Evolutionary conservation across 306 rosid genomes (phyloP).

Genomic region (Gleditsia sinensis): DNA sequence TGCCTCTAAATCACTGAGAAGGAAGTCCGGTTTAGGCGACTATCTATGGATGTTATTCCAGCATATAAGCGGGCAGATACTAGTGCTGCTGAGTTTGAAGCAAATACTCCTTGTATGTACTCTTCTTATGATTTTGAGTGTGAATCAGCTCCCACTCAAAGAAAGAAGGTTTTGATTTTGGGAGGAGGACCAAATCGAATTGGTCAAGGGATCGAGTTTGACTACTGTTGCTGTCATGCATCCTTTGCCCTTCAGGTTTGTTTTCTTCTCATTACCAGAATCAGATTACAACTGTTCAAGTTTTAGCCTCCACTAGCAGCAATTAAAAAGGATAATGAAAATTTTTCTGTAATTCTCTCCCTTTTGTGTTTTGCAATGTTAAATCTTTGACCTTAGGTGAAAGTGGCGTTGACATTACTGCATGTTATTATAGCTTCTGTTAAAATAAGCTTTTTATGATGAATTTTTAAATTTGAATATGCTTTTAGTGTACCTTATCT

Average conservation of each 20-base stretch:
- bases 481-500: not conserved
- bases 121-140: conserved; percentile 98
- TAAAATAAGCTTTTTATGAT: conserved; percentile 4
- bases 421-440: not conserved
- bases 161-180: conserved; percentile 85
- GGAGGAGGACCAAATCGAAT: conserved; percentile 99
- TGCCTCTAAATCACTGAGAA: conserved; percentile 76
- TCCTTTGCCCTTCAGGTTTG: conserved; percentile 89
- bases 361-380: not conserved
- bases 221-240: conserved; percentile 92
- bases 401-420: not conserved
- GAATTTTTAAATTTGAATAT: not conserved
- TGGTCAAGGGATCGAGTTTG: conserved; percentile 99
- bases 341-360: conserved; percentile 2
- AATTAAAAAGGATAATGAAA: not conserved
- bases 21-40: conserved; percentile 69
- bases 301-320: conserved; percentile 15
- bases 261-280: conserved; percentile 9
- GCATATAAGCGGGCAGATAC: conserved; percentile 90
- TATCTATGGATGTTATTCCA: conserved; percentile 69
- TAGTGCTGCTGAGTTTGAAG: conserved; percentile 98
- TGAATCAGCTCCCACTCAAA: conserved; percentile 86
- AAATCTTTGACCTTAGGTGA: not conserved
- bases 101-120: conserved; percentile 96
- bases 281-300: not conserved